Percentiles rank a stretch among this genome's conserved stretches.
These are phyloP conservation scores for Mortierella sp. DNA, from an alignment of 371 early-diverging fungal species.

Conservation along the genomic window DNA sequence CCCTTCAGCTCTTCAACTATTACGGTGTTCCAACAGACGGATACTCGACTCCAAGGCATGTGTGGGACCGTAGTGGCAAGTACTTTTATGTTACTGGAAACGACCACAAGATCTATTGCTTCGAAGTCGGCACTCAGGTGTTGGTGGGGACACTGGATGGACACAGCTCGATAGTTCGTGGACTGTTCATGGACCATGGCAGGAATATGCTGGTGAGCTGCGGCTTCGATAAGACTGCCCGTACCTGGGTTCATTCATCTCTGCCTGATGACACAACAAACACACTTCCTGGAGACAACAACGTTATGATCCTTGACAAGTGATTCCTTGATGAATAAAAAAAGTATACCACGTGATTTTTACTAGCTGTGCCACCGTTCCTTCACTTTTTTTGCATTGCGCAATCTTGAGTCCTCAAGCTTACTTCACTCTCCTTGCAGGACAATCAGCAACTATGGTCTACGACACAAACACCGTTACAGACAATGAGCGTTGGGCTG, in stretches of 20 bases:
- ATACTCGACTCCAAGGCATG: conserved; percentile 69
- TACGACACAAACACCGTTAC: conserved; percentile 22
- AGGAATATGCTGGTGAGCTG: conserved; percentile 58
- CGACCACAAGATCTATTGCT: conserved; percentile 68
- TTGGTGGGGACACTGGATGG: conserved; percentile 63
- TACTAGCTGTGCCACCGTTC: not conserved
- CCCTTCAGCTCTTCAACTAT: conserved; percentile 69
- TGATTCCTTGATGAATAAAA: too few relatives aligned
- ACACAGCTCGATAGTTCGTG: conserved; percentile 63
- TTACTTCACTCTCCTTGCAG: not conserved
- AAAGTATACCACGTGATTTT: not conserved
- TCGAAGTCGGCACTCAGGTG: conserved; percentile 69
- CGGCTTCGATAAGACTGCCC: conserved; percentile 65
- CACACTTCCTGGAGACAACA: not conserved
- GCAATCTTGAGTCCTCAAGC: not conserved
- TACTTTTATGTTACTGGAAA: conserved; percentile 78
- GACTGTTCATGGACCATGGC: conserved; percentile 55
- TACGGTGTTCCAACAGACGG: conserved; percentile 73
- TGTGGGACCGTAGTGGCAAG: conserved; percentile 72
- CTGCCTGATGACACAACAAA: not conserved
- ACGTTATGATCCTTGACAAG: conserved; percentile 4
- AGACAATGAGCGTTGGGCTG: conserved; percentile 46
- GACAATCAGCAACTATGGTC: conserved; percentile 8
- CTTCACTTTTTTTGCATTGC: not conserved
- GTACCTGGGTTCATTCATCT: conserved; percentile 56